These are phyloP conservation scores for Phaeoacremonium minimum DNA, from an alignment of 2,329 filamentous ascomycete species.

Conservation along the genomic window DNA sequence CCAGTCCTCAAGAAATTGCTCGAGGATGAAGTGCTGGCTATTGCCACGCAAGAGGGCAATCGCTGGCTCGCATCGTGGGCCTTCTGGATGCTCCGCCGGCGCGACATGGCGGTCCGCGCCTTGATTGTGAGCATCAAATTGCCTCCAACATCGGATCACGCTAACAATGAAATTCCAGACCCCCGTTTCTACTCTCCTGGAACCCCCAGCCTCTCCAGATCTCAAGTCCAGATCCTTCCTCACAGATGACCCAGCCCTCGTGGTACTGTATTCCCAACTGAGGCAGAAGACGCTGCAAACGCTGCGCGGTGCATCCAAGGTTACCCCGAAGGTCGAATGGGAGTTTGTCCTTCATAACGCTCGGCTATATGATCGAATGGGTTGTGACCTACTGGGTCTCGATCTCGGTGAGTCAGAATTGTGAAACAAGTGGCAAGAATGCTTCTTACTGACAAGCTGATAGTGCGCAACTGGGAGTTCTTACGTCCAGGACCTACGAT, in stretches of 20 bases:
- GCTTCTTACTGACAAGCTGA: constrained; percentile 3
- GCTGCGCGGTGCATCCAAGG: constrained; percentile 76
- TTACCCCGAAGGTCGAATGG: constrained; percentile 78
- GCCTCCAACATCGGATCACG: not conserved
- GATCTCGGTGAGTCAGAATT: constrained; percentile 63
- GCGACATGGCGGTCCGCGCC: constrained; percentile 78
- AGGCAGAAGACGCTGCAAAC: constrained; percentile 79
- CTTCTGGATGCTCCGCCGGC: constrained; percentile 82
- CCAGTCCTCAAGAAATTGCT: constrained; percentile 70
- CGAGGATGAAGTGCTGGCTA: constrained; percentile 71
- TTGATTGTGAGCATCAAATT: constrained; percentile 60
- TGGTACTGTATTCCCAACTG: constrained; percentile 83
- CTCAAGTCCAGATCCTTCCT: constrained; percentile 75
- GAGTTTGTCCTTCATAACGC: constrained; percentile 85
- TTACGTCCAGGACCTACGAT: constrained; percentile 39
- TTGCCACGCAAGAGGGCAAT: constrained; percentile 78
- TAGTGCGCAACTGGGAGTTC: constrained; percentile 80
- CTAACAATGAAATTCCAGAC: constrained; percentile 46
- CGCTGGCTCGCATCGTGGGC: constrained; percentile 95
- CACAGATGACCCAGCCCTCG: constrained; percentile 84
- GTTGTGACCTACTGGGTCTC: constrained; percentile 83
- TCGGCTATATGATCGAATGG: constrained; percentile 82
- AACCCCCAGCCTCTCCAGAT: constrained; percentile 63
- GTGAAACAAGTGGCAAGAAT: no score
- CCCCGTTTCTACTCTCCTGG: constrained; percentile 70